Percentiles rank a stretch among this genome's conserved stretches.
phyloP scores from a whole-genome alignment of 768 basidiomycete genomes.

The Boletus patriciae region DNA sequence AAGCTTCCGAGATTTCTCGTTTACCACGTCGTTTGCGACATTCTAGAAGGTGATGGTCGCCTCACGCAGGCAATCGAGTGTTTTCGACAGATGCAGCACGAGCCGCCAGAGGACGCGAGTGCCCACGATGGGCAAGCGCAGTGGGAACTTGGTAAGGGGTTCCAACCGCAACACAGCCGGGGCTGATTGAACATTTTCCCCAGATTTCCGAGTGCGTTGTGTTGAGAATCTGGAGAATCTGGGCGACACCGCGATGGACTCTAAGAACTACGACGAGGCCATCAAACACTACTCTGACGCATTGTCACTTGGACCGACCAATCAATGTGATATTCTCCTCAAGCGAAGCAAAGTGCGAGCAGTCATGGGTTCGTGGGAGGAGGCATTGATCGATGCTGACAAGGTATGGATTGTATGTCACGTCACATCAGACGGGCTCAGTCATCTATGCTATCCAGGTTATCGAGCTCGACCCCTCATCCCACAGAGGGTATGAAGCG shows the following conservation, averaged over 20 bases:
- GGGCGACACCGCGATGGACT: neutral
- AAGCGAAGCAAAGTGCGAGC: conserved; percentile 10
- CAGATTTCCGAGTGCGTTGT: too few species aligned
- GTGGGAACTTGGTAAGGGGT: too few species aligned
- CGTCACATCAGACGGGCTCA: too few species aligned
- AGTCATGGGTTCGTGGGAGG: too few species aligned
- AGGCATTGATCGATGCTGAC: too few species aligned
- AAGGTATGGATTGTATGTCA: neutral
- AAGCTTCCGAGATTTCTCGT: neutral
- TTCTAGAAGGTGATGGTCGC: neutral
- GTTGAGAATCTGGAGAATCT: neutral
- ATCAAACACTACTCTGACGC: neutral
- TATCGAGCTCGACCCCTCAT: neutral
- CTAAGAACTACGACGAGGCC: neutral
- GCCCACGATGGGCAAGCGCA: too few species aligned
- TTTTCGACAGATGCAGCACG: too few species aligned
- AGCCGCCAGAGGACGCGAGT: too few species aligned
- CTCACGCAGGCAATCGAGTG: neutral
- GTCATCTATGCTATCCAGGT: neutral
- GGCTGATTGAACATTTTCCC: too few species aligned
- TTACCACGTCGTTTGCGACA: neutral
- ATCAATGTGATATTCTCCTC: neutral
- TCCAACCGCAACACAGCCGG: too few species aligned
- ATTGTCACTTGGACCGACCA: neutral
- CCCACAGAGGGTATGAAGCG: neutral